Evolutionary conservation across 805 yeast species (phyloP).

Genomic region (Nakazawaea wickerhamii): DNA sequence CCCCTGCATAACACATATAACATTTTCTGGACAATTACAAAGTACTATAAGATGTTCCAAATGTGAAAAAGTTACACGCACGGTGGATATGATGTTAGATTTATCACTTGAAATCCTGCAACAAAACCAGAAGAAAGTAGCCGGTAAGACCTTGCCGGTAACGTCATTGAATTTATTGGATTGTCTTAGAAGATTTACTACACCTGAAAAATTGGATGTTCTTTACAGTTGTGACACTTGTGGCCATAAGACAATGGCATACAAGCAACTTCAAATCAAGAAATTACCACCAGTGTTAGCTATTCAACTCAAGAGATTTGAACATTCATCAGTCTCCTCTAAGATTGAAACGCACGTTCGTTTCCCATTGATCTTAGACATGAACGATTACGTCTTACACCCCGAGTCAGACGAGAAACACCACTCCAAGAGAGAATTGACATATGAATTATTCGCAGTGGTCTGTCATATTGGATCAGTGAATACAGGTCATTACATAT

Average conservation of each 20-base stretch:
- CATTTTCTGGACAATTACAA: constrained; percentile 79
- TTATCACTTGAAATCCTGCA: constrained; percentile 64
- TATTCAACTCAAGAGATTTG: constrained; percentile 79
- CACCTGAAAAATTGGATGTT: constrained; percentile 69
- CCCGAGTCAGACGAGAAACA: constrained; percentile 13
- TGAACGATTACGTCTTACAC: constrained; percentile 49
- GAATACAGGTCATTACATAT: constrained; percentile 92
- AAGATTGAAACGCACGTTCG: constrained; percentile 73
- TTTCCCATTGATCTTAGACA: constrained; percentile 68
- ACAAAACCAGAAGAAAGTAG: constrained; percentile 26
- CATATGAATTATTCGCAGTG: constrained; percentile 81
- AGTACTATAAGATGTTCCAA: constrained; percentile 71
- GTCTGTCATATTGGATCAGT: constrained; percentile 90
- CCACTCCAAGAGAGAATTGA: constrained; percentile 27
- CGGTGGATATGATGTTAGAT: constrained; percentile 87
- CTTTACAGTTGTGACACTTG: constrained; percentile 69
- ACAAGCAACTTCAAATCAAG: constrained; percentile 65
- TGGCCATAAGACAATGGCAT: constrained; percentile 53
- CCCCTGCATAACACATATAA: constrained; percentile 73
- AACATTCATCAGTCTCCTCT: constrained; percentile 51
- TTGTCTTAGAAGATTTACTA: constrained; percentile 74
- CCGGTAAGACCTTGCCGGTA: constrained; percentile 13
- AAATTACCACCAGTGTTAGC: constrained; percentile 73
- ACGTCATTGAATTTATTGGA: constrained; percentile 35
- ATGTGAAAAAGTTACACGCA: constrained; percentile 59